Percentiles rank a stretch among this genome's conserved stretches.
Conservation (phyloP, 1,284 basidiomycete genomes). For the Spongiforma sp. region DNA sequence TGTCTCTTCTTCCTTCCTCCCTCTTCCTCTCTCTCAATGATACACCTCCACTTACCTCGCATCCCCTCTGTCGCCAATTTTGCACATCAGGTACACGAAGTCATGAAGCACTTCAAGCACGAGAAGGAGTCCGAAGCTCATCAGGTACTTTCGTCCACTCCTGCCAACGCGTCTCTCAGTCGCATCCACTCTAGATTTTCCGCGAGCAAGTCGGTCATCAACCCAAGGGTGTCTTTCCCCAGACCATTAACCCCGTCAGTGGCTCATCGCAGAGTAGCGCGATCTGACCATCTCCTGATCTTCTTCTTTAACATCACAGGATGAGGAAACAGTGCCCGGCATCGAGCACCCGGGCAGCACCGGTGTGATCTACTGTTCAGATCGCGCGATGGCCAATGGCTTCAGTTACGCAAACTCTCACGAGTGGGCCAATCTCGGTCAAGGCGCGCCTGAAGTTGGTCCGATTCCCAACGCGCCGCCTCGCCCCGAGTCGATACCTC, state of each 20-base stretch:
- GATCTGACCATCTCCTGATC: constrained; percentile 2
- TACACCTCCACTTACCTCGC: constrained; percentile 41
- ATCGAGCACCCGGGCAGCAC: constrained; percentile 80
- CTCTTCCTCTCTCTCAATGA: constrained; percentile 1
- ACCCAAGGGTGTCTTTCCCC: constrained; percentile 63
- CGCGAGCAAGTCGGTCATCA: constrained; percentile 72
- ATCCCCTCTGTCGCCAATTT: constrained; percentile 23
- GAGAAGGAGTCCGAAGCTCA: constrained; percentile 88
- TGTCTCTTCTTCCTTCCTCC: too few relatives aligned
- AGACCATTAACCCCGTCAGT: constrained; percentile 71
- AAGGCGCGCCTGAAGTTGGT: constrained; percentile 91
- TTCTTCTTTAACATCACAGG: constrained; percentile 42
- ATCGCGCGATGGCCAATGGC: constrained; percentile 88
- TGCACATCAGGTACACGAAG: constrained; percentile 57
- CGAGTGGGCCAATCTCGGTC: constrained; percentile 86
- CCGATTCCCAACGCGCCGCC: constrained; percentile 76
- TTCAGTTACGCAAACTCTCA: constrained; percentile 79
- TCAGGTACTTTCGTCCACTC: constrained; percentile 49
- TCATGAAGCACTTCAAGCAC: constrained; percentile 61
- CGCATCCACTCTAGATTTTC: constrained; percentile 61
- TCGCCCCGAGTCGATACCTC: constrained; percentile 66
- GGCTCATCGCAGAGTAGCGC: constrained; percentile 10
- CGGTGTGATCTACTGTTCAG: constrained; percentile 88
- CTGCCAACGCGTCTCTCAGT: too few relatives aligned
- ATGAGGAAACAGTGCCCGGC: constrained; percentile 84